Evolutionary conservation across 371 early-diverging fungal genomes (phyloP).

Genomic region (Mucor piriformis): DNA sequence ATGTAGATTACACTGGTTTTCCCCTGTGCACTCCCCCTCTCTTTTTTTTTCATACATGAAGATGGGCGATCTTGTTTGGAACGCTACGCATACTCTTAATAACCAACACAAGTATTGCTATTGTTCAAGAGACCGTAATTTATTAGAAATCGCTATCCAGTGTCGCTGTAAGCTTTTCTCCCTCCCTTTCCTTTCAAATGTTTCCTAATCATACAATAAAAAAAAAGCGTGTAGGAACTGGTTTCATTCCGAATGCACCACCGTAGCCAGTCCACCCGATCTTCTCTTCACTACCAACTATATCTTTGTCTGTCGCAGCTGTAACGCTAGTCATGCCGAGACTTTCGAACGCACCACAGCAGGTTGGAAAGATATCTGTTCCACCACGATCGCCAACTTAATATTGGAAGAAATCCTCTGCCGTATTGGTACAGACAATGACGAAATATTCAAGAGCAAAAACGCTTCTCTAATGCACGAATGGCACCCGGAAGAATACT

Average conservation of each 20-base stretch:
- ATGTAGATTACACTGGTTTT: too few species aligned
- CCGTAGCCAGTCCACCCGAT: slow-evolving; percentile 51
- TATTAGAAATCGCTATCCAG: slow-evolving; percentile 61
- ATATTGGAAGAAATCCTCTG: slow-evolving; percentile 57
- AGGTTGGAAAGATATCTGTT: slow-evolving; percentile 74
- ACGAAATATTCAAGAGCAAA: slow-evolving; percentile 52
- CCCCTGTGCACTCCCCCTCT: too few species aligned
- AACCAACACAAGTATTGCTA: slow-evolving; percentile 67
- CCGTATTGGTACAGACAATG: slow-evolving; percentile 33
- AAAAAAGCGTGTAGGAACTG: slow-evolving; percentile 62
- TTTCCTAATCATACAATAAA: neutral
- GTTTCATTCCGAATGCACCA: slow-evolving; percentile 69
- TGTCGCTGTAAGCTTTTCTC: slow-evolving; percentile 53
- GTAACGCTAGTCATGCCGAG: slow-evolving; percentile 44
- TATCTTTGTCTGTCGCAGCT: slow-evolving; percentile 56
- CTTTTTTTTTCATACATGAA: neutral
- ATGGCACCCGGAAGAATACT: slow-evolving; percentile 61
- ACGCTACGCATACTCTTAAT: slow-evolving; percentile 66
- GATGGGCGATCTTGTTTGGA: slow-evolving; percentile 50
- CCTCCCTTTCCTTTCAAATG: neutral
- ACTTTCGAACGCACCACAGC: slow-evolving; percentile 66
- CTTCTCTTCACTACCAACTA: slow-evolving; percentile 71
- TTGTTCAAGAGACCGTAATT: slow-evolving; percentile 65
- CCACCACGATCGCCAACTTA: slow-evolving; percentile 68
- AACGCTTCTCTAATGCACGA: slow-evolving; percentile 54